Evolutionary conservation across 805 yeast genomes (phyloP), one percentile per base, ranked within the genome.

Genomic region (Schwanniomyces yamadae): DNA sequence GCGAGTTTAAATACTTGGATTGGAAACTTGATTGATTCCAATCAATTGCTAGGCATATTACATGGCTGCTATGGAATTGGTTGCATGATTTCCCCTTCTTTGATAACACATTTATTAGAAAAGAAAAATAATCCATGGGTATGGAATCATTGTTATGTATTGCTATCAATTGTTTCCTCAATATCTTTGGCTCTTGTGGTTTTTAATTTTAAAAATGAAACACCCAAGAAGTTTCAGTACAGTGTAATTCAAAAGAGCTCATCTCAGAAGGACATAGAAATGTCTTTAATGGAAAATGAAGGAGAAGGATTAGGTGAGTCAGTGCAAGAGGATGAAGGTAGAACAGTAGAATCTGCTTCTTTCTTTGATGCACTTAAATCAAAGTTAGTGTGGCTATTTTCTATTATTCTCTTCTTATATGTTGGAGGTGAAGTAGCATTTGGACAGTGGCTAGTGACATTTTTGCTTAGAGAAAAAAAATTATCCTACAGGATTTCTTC

Each of bases 21-120:
- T 46, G 79, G 79, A 3, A 52, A 54, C 19, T 55, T 76, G 32
- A 60, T 51, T 9, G 72, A 73, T 44, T 60, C 73, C 5, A 74
- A 75, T 53, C 77, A 72, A 48, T 49, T 76, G 10, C 50, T 76
- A 38, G 81, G 81, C 2, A 49, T 71, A 1, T 50, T 76, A 52
- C 82, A 76, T 52, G 73, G 79, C 0, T 66, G 63, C 42, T 76
- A 73, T 45, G 80, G 81, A 0, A 46, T 75, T 4, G 82, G 81
- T 2, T 72, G 79, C 37, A 63, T 75, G 60, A 55, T 73, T 3
- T 66, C 78, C 4, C 81, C 80, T 1, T 55, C 73, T 6, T 39
- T 75, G 11, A 61, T 71, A 18, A 68, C 77, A 1, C 46, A 46
- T 11, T 52, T 77, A 35, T 45, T 74, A 16, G 65, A 67, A 34